These are phyloP conservation scores for Aspergillus bridgeri DNA, from an alignment of 495 filamentous ascomycete species.

Conservation along the genomic window DNA sequence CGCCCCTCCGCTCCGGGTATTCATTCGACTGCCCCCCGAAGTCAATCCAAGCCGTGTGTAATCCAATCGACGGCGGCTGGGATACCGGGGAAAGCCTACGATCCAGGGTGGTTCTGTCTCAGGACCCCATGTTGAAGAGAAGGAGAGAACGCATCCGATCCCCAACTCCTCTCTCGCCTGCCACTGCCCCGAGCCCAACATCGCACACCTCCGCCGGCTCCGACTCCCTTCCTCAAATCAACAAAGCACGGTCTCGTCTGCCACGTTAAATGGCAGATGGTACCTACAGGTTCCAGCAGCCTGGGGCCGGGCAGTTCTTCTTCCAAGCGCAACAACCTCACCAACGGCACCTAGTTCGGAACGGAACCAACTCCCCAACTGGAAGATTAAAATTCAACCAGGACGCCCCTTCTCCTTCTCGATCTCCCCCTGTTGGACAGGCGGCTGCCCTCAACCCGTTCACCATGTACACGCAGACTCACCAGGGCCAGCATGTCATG, in stretches of 20 bases:
- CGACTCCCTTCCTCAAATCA: constrained; percentile 26
- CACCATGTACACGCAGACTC: constrained; percentile 79
- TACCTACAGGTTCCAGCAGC: constrained; percentile 71
- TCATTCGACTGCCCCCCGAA: constrained; percentile 3
- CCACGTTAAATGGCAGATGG: constrained; percentile 80
- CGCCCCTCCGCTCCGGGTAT: constrained; percentile 7
- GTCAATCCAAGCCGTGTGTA: not conserved
- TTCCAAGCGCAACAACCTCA: constrained; percentile 54
- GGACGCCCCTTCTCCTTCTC: constrained; percentile 67
- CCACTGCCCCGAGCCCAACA: constrained; percentile 22
- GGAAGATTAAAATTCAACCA: constrained; percentile 47
- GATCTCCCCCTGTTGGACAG: constrained; percentile 63
- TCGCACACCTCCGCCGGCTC: constrained; percentile 20
- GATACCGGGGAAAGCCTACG: constrained; percentile 5
- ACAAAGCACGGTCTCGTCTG: constrained; percentile 41
- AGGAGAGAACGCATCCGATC: constrained; percentile 48
- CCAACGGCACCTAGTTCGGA: constrained; percentile 51
- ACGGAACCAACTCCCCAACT: constrained; percentile 52
- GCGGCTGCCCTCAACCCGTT: constrained; percentile 61
- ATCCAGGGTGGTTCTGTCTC: constrained; percentile 34
- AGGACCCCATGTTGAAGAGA: constrained; percentile 51
- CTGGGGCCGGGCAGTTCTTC: constrained; percentile 63
- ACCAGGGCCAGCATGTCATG: constrained; percentile 79
- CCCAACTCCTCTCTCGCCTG: constrained; percentile 33
- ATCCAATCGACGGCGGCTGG: too few species aligned